Base-by-base conservation (phyloP, 306 rosid genomes). In the Dalbergia cochinchinensis region DNA sequence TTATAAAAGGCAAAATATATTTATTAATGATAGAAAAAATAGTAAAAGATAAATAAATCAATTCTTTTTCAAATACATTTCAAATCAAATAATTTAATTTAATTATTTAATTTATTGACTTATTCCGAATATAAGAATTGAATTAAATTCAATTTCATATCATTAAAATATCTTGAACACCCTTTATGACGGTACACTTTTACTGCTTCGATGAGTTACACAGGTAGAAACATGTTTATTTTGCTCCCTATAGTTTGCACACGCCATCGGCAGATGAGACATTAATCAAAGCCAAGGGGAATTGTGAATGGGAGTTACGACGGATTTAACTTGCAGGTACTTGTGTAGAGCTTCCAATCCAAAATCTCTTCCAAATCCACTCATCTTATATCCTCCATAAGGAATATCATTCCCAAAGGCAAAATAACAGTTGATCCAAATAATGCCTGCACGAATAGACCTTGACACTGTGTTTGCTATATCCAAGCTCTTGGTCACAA, bases 351-450 rank as follows among this genome's bases (percentile, higher is more conserved):
- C 90, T 0, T 87, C 91, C 71, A 89, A 51, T 53, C 99, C 99
- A 19, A 13, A 74, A 15, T 92, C 99, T 80, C 83, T 91, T n/a
- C 99, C 99, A 60, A 92, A 92, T 3, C 99, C 98, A 74, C 98
- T 92, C 90, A 78, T 82, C 66, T 92, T 92, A 42, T 85, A 92
- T 1, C 99, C 99, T 54, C 99, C 99, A 16, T 45, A 84, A 26
- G 99, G 97, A 76, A 91, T 86, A 19, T 92, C 94, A 2, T 26
- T 10, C 6, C 88, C 99, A 10, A 90, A 73, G 4, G 80, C 97
- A 11, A 90, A 82, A 74, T 91, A 95, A 73, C 99, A 95, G 13
- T 95, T 91, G 14, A 95, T 85, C 98, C 99, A 95, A 55, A 95
- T 58, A 0, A 78, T 71, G 5, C 98, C 99, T 0, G 98, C 98